These are phyloP conservation scores for Prunus mongolica DNA, from an alignment of 306 rosid species.

Conservation along the genomic window DNA sequence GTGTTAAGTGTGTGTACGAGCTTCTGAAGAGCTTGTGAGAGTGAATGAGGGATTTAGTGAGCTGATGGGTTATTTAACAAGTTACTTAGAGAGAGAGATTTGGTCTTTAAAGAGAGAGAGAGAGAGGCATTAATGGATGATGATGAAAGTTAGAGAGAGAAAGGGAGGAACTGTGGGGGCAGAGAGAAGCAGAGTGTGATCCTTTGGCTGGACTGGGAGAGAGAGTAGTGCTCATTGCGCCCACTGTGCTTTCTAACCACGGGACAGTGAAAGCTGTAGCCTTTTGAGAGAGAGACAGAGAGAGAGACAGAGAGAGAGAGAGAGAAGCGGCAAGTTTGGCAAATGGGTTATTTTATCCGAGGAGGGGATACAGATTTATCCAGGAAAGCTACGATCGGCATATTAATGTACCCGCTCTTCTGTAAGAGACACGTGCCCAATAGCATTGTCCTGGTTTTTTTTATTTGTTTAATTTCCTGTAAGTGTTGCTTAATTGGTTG, in stretches of 20 bases:
- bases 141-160: background rate
- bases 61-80: slow-evolving; percentile 23
- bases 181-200: slow-evolving; percentile 1
- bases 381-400: background rate
- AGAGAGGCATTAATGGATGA: slow-evolving; percentile 5
- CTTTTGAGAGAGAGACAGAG: background rate
- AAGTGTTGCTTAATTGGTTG: background rate
- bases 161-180: background rate
- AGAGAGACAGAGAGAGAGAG: no score
- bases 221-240: slow-evolving; percentile 29
- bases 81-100: slow-evolving; percentile 14
- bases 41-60: background rate
- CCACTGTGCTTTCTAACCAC: background rate
- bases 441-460: background rate
- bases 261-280: background rate
- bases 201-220: slow-evolving; percentile 1
- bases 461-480: background rate
- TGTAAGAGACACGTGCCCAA: background rate
- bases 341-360: background rate
- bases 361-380: background rate
- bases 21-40: background rate
- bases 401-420: background rate
- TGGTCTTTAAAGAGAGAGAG: slow-evolving; percentile 14
- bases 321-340: background rate
- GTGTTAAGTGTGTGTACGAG: no score